Conservation (phyloP, 345 rosid genomes). For the Sonneratia alba region DNA sequence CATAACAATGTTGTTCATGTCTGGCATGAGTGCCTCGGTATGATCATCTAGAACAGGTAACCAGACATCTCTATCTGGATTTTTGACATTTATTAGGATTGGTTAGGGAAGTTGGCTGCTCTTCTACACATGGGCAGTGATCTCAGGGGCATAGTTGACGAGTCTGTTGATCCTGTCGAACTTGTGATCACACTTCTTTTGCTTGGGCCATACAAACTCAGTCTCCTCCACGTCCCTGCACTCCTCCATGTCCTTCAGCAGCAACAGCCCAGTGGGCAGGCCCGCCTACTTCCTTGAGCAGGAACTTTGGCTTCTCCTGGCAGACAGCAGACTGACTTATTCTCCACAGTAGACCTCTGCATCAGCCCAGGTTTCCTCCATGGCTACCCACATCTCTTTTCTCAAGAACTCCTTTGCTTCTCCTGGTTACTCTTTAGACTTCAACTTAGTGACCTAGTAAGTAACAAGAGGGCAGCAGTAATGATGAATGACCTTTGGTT, state of each 20-base stretch:
- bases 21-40: conserved; percentile 15
- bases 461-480: not conserved
- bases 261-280: too few species aligned
- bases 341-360: conserved; percentile 76
- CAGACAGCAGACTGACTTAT: too few species aligned
- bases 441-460: not conserved
- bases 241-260: too few species aligned
- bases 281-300: conserved; percentile 54
- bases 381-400: conserved; percentile 39
- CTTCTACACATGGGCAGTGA: conserved; percentile 53
- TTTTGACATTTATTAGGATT: too few species aligned
- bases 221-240: too few species aligned
- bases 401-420: not conserved
- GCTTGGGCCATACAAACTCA: too few species aligned
- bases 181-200: conserved; percentile 69
- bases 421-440: not conserved
- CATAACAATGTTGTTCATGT: conserved; percentile 30
- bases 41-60: too few species aligned
- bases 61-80: too few species aligned
- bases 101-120: conserved; percentile 7
- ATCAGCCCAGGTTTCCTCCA: conserved; percentile 60
- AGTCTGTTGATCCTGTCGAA: conserved; percentile 60
- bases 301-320: conserved; percentile 40
- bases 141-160: conserved; percentile 51
- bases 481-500: not conserved